Evolutionary conservation across 345 rosid species (phyloP), one percentile per base, ranked within the genome.

Genomic region (Citrus australasica): DNA sequence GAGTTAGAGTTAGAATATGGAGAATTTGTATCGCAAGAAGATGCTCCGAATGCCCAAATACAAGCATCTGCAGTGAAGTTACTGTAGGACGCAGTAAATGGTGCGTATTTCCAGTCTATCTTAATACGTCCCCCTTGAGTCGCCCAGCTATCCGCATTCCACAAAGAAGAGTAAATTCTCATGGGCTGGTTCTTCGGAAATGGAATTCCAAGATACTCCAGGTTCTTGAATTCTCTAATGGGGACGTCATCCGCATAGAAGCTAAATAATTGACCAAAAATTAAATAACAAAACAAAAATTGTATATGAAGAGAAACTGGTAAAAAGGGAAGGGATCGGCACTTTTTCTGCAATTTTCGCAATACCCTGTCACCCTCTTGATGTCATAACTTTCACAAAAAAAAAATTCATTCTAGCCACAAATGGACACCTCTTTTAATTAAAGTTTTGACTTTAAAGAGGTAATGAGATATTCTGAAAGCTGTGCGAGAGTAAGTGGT

Each of bases 111-210:
- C 86, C 91, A 89, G 72, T 90, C 91, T 2, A 87, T 89, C 84
- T 89, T 92, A 6, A 92, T 71, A 5, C 80, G 86, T 7, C 96
- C 94, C 37, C 91, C 94, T 53, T 91, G 82, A 8, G 92, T 92
- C 7, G 90, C 91, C 93, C 94, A 92, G 79, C 89, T 89, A 14
- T 87, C 88, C 4, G 90, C 94, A 73, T 90, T 90, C 94, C 90
- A 90, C 22, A 92, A 78, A 58, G 88, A 89, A 25, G 90, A 85
- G 88, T 88, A 85, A 7, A 90, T 67, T 78, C 87, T 85, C 96
- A 92, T 90, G 11, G 92, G 79, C 71, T 92, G 92, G 58, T 74
- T 78, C 80, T 73, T 87, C 17, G 92, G 96, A 77, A 80, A 90
- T 1, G 84, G 85, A 13, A 92, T 81, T 1, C 89, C 86, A 2